phyloP scores from a whole-genome alignment of 306 rosid genomes.

The Cercis canadensis region DNA sequence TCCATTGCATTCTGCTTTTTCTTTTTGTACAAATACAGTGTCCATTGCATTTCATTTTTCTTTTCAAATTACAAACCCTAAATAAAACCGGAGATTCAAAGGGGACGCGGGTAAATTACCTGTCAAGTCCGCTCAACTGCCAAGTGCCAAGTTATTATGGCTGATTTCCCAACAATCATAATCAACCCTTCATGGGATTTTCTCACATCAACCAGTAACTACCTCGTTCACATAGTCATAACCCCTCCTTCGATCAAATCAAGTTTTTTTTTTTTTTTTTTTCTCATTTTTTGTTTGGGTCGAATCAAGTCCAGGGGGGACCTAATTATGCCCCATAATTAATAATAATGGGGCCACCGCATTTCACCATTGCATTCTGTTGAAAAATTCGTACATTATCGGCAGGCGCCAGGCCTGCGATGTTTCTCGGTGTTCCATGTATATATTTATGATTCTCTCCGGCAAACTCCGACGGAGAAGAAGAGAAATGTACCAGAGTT shows the following conservation, averaged over 20 bases:
- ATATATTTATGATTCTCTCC: conserved; percentile 15
- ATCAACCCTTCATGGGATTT: too few species aligned
- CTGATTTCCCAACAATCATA: too few species aligned
- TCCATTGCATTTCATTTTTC: too few species aligned
- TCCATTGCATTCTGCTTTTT: too few species aligned
- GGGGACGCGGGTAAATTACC: not conserved
- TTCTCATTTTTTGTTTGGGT: too few species aligned
- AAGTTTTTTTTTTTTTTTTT: too few species aligned
- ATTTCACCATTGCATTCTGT: conserved; percentile 22
- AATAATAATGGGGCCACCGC: conserved; percentile 19
- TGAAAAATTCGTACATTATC: conserved; percentile 43
- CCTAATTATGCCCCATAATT: not conserved
- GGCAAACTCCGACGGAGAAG: conserved; percentile 11
- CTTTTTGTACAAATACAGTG: too few species aligned
- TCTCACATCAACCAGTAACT: too few species aligned
- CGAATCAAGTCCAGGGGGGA: too few species aligned
- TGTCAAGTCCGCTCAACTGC: not conserved
- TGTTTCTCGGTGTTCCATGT: not conserved
- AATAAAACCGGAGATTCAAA: not conserved
- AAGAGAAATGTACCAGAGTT: not conserved
- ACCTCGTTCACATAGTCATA: too few species aligned
- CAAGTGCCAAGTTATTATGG: not conserved
- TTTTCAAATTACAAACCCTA: too few species aligned
- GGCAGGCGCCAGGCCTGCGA: conserved; percentile 39
- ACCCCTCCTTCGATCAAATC: too few species aligned